Base-by-base conservation (phyloP, 352 stramenopile species). In the Globisporangium irregulare region DNA sequence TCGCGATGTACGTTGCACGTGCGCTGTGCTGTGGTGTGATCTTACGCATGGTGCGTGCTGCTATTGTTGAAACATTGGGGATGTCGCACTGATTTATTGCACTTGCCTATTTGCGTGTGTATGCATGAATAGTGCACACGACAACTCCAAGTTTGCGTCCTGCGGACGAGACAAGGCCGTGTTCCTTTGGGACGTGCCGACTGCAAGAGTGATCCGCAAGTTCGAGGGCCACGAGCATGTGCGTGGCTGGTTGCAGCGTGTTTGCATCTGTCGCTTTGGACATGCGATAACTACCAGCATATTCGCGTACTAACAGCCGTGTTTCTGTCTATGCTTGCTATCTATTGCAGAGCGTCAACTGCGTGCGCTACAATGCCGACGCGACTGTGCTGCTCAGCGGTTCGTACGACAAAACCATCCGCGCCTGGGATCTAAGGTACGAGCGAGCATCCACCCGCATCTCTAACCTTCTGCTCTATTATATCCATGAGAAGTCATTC, bases 101-200 rank as follows among this genome's bases (percentile, higher is more conserved):
- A 55, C 10, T 36, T 36, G 22, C 50, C 27, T 4, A 32, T 32
- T 53, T 48, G 58, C 9, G 38, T 36, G 18, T 48, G 20, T 10
- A 15, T 60, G 29, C 20, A 22, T n/a, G 38, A 4, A 43, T 53
- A 94, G 86, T 50, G 78, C 87, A 32, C 69, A 90, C 15, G 90
- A 97, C 73, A 97, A 97, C 64, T 73, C 84, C 55, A 87, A 87
- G 69, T 96, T 97, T 59, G 90, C 83, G 12, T 97, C 89, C 3
- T 97, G 89, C 59, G 90, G 90, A 15, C 80, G 90, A 15, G 90
- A 97, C 69, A 93, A 90, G 63, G 84, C 78, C 8, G 83, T 95
- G 20, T 96, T 97, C 46, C 74, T 97, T 67, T 97, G 90, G 90
- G 89, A 97, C 56, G 90, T 97, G 5, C 82, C 87, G 14, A 95